These are phyloP conservation scores for Trypanosoma scelopori DNA, from an alignment of 208 protist species.

Conservation along the genomic window DNA sequence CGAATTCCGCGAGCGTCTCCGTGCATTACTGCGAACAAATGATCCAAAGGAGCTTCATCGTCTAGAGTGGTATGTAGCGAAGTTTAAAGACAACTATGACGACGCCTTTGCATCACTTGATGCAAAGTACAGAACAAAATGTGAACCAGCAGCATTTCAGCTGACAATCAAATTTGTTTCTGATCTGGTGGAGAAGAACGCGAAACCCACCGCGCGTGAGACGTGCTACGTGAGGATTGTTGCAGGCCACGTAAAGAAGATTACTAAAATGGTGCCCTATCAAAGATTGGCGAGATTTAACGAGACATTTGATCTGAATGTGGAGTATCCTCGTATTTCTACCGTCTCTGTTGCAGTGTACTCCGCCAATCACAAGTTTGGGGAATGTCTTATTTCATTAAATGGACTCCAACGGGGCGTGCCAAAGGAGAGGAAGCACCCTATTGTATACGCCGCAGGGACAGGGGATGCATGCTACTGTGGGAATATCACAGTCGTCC, in stretches of 20 bases:
- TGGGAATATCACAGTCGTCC: constrained; percentile 46
- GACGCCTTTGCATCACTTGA: constrained; percentile 13
- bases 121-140: constrained; percentile 17
- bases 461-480: constrained; percentile 62
- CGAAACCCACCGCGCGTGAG: constrained; percentile 36
- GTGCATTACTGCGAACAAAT: constrained; percentile 49
- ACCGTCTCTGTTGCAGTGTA: constrained; percentile 53
- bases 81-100: constrained; percentile 37
- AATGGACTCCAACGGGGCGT: constrained; percentile 49
- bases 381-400: constrained; percentile 62
- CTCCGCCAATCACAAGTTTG: constrained; percentile 47
- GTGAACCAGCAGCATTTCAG: constrained; percentile 36
- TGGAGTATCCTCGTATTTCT: constrained; percentile 38
- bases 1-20: constrained; percentile 53
- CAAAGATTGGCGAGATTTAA: constrained; percentile 53
- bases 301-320: constrained; percentile 43
- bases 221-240: constrained; percentile 53
- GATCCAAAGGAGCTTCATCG: constrained; percentile 75
- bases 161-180: constrained; percentile 51
- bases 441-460: constrained; percentile 68
- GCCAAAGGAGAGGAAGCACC: constrained; percentile 48
- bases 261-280: constrained; percentile 43
- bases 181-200: constrained; percentile 45
- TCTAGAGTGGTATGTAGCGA: constrained; percentile 74
- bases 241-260: constrained; percentile 30